Evolutionary conservation across 2,329 filamentous ascomycete species (phyloP).

Genomic region (Corinectria fuckeliana): DNA sequence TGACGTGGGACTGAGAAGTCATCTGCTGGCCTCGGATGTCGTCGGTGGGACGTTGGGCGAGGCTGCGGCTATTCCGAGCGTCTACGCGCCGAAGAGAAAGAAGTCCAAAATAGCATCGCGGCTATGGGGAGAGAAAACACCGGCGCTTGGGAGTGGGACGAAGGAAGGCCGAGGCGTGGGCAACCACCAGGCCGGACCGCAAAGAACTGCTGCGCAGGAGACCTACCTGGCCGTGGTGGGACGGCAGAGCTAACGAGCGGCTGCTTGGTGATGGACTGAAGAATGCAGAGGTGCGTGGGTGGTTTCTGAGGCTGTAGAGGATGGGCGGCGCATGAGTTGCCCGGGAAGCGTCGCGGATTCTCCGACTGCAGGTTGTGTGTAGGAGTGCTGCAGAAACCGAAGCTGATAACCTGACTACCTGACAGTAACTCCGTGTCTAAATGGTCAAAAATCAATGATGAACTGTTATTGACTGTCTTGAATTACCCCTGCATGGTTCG

Average conservation of each 20-base stretch:
- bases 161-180: conserved; percentile 13
- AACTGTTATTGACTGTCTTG: neutral
- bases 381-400: neutral
- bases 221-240: neutral
- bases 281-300: neutral
- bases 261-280: neutral
- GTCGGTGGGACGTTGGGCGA: conserved; percentile 13
- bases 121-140: conserved; percentile 15
- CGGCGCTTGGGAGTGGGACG: conserved; percentile 10
- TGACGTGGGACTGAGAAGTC: neutral
- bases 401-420: too few species aligned
- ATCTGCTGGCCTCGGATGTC: conserved; percentile 4
- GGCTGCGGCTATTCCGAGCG: conserved; percentile 14
- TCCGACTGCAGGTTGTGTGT: neutral
- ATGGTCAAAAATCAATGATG: neutral
- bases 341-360: neutral
- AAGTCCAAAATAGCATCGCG: conserved; percentile 34
- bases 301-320: neutral
- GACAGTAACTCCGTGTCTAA: too few species aligned
- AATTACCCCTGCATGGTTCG: neutral
- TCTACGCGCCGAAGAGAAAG: conserved; percentile 11
- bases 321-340: neutral
- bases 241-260: conserved; percentile 2
- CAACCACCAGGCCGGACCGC: conserved; percentile 1
- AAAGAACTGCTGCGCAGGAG: conserved; percentile 6